Base-by-base conservation (phyloP, 257 asterid species). In the Rhazya stricta region DNA sequence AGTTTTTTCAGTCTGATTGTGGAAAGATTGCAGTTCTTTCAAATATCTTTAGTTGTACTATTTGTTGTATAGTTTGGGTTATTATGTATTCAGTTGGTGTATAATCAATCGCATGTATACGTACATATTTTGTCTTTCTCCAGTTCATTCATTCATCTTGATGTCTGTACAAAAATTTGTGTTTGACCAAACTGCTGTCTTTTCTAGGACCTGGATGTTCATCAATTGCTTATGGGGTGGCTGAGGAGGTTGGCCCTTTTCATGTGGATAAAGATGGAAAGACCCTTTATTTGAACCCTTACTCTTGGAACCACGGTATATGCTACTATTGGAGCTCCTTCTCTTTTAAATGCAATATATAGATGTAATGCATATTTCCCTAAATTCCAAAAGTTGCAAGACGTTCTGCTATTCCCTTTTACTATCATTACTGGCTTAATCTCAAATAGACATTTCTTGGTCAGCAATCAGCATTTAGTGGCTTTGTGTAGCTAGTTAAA, bases 131-230 rank as follows among this genome's bases (percentile, higher is more conserved):
- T 21, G 41, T 27, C 32, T 8, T 19, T n/a, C 27, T 39, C 11
- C n/a, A 1, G 0, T 46, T 29, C 23, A 27, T 46, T 29, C 23
- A 27, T 43, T 32, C 45, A 9, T 63, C 9, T 66, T 13, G 41
- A 18, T 48, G 41, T 65, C 25, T 67, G 11, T 48, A 29, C 18
- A 32, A 37, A 56, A 66, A 18, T 34, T 71, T 81, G 43, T 72
- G 76, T 60, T 43, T 78, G 68, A 83, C n/a, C 39, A 30, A 56
- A 45, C 66, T 10, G 32, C 45, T 50, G 56, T 73, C 27, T 81
- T 74, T 80, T 71, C 16, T 83, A 92, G 99, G 99, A 74, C 99
- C 99, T 25, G 99, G 98, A 78, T 95, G 99, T 74, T 95, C 99
- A 45, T 95, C 98, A 16, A 84, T 92, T 82, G 99, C 93, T 63